Conservation (phyloP, 371 early-diverging fungal species). For the Mortierella sp. region DNA sequence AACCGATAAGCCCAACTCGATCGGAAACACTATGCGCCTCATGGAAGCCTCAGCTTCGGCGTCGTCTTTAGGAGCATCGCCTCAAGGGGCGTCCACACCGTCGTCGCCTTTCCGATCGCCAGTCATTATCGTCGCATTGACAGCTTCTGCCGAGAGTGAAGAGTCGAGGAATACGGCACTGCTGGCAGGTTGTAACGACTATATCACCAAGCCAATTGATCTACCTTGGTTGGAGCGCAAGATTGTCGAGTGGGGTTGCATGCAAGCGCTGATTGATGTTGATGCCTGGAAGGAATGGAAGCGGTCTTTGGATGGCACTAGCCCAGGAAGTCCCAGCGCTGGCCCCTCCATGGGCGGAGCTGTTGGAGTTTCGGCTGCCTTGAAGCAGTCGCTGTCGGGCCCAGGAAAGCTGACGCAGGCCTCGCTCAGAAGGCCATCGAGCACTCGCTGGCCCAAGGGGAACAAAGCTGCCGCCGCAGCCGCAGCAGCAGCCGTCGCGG, state of each 20-base stretch:
- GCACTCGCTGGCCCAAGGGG: slow-evolving; percentile 43
- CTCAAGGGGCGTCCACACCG: slow-evolving; percentile 4
- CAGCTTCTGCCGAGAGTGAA: slow-evolving; percentile 81
- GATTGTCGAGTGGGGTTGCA: slow-evolving; percentile 93
- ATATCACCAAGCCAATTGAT: slow-evolving; percentile 88
- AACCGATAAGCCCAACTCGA: slow-evolving; percentile 47
- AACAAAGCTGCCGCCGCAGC: slow-evolving; percentile 27
- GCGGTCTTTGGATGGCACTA: slow-evolving; percentile 28
- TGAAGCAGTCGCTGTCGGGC: slow-evolving; percentile 26
- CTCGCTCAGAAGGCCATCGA: slow-evolving; percentile 46
- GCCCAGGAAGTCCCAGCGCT: slow-evolving; percentile 23
- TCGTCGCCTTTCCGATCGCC: slow-evolving; percentile 74
- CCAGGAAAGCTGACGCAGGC: slow-evolving; percentile 25
- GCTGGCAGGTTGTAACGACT: slow-evolving; percentile 92
- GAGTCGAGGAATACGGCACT: slow-evolving; percentile 83
- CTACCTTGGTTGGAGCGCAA: slow-evolving; percentile 88
- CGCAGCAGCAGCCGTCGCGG: slow-evolving; percentile 24
- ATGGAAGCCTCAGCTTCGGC: slow-evolving; percentile 11
- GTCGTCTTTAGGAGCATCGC: slow-evolving; percentile 22
- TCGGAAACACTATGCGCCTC: slow-evolving; percentile 23
- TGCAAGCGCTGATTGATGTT: slow-evolving; percentile 92
- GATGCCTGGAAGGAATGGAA: slow-evolving; percentile 86
- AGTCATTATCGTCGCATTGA: slow-evolving; percentile 91
- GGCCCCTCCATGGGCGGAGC: neutral
- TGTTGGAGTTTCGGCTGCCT: neutral